Evolutionary conservation across 1,284 basidiomycete species (phyloP), one percentile per base, ranked within the genome.

Genomic region (Entoloma clypeatum): DNA sequence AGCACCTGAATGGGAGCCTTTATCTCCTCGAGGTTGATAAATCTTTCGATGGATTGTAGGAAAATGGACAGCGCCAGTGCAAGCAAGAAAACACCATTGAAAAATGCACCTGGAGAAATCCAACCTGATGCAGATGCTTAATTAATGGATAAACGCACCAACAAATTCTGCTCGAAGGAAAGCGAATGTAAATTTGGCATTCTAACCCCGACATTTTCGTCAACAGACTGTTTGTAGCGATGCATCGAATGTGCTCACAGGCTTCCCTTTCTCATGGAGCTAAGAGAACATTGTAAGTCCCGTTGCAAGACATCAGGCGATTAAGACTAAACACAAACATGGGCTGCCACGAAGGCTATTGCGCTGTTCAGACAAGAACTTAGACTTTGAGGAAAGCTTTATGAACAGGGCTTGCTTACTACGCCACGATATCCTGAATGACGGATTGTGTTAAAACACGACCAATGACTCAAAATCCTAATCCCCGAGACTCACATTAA

Each of bases 81-180:
- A 19, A 74, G 57, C 4, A 74, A 63, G 48, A 74, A 74, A 11
- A 74, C 69, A 9, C 71, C 71, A 45, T 74, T 73, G 59, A 74
- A 74, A 51, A 74, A 74, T 16, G 71, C 69, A 31, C 72, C 71
- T 74, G 38, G 9, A 13, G 10, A 34, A 14, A 18, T 28, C 16
- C 11, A 13, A 5, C 13, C 3, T n/a, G 21, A 27, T 5, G 16
- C 18, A 32, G 9, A 19, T 4, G 22, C 21, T 21, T n/a, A 7
- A 7, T 34, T 27, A 27, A 19, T 18, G 3, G 8, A 42, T n/a
- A 28, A 11, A 43, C 51, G 18, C 57, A 72, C 71, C 72, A 43
- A 73, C 67, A 40, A 73, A 61, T 49, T 74, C 72, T 34, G 70
- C 72, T 31, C 72, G 68, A 53, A 72, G 69, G 50, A 72, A 72